Percentiles rank a stretch among this genome's conserved stretches.
Conservation (phyloP, 2,329 filamentous ascomycete species). For the Penicillium sp. region DNA sequence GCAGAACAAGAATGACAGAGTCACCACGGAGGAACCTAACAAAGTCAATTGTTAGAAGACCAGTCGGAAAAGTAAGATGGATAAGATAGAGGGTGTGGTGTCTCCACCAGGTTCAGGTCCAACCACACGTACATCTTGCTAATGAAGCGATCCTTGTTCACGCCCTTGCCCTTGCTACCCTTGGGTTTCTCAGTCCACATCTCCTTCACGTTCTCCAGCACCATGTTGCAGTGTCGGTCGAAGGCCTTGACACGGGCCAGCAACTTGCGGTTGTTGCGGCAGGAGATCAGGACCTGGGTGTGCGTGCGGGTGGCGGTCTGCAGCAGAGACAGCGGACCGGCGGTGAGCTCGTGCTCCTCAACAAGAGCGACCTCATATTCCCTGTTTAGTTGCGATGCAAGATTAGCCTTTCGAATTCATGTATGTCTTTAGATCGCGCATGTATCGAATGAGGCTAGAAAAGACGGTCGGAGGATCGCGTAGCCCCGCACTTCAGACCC, state of each 20-base stretch:
- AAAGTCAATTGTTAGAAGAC: background rate
- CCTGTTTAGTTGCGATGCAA: slow-evolving; percentile 46
- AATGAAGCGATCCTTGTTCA: slow-evolving; percentile 98
- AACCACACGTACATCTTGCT: slow-evolving; percentile 80
- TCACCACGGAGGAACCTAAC: slow-evolving; percentile 80
- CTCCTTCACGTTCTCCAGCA: slow-evolving; percentile 94
- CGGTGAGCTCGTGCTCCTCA: slow-evolving; percentile 77
- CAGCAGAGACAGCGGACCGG: slow-evolving; percentile 84
- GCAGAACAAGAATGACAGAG: slow-evolving; percentile 80
- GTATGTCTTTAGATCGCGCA: slow-evolving; percentile 13
- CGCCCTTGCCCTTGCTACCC: slow-evolving; percentile 84
- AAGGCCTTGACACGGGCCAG: slow-evolving; percentile 97
- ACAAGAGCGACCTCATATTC: slow-evolving; percentile 87
- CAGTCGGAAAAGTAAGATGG: background rate
- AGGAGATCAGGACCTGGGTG: slow-evolving; percentile 93
- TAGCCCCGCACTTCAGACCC: slow-evolving; percentile 6
- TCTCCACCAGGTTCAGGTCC: background rate
- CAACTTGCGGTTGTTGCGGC: slow-evolving; percentile 97
- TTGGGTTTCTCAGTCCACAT: slow-evolving; percentile 98
- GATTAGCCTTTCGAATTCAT: slow-evolving; percentile 18
- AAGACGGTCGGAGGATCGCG: slow-evolving; percentile 10
- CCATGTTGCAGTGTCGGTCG: slow-evolving; percentile 99
- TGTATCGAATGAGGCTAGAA: slow-evolving; percentile 20
- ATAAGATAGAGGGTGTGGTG: background rate
- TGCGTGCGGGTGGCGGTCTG: slow-evolving; percentile 95